Evolutionary conservation across 768 basidiomycete species (phyloP).

Genomic region (Macrolepiota fuliginosa): DNA sequence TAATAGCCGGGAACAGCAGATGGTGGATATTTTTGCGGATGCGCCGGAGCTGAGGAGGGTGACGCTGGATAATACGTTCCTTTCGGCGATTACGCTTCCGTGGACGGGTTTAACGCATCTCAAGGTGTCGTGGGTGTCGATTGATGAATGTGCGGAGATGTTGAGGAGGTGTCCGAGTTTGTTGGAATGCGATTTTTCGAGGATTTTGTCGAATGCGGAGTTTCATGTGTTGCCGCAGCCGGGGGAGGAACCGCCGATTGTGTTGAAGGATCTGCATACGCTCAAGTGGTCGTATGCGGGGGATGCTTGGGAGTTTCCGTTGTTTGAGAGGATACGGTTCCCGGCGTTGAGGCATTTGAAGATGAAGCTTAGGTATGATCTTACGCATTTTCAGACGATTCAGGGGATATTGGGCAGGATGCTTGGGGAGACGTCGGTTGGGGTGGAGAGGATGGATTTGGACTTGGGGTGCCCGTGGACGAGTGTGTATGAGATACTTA

Average conservation of each 20-base stretch:
- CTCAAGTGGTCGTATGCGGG: constrained; percentile 10
- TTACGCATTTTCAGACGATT: constrained; percentile 6
- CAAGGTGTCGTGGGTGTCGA: constrained; percentile 11
- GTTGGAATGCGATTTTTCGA: constrained; percentile 4
- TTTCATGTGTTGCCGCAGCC: not conserved
- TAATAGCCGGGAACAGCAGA: constrained; percentile 10
- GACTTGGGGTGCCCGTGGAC: constrained; percentile 10
- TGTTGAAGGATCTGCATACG: not conserved
- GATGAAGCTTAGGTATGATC: constrained; percentile 8
- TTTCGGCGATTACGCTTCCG: constrained; percentile 5
- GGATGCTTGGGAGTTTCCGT: constrained; percentile 9
- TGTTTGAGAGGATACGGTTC: constrained; percentile 7
- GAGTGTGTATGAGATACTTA: constrained; percentile 7
- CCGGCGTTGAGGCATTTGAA: not conserved
- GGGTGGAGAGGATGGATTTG: constrained; percentile 10
- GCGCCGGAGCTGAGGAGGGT: constrained; percentile 1
- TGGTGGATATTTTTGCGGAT: constrained; percentile 7
- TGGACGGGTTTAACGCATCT: constrained; percentile 4
- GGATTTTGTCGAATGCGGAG: constrained; percentile 9
- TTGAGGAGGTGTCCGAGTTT: not conserved
- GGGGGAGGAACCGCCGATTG: not conserved
- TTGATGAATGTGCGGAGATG: constrained; percentile 12
- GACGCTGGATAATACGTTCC: constrained; percentile 9
- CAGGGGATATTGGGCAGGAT: not conserved
- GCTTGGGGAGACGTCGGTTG: not conserved